Evolutionary conservation across 2,329 filamentous ascomycete species (phyloP), one percentile per base, ranked within the genome.

Genomic region (Lachnellula cervina): DNA sequence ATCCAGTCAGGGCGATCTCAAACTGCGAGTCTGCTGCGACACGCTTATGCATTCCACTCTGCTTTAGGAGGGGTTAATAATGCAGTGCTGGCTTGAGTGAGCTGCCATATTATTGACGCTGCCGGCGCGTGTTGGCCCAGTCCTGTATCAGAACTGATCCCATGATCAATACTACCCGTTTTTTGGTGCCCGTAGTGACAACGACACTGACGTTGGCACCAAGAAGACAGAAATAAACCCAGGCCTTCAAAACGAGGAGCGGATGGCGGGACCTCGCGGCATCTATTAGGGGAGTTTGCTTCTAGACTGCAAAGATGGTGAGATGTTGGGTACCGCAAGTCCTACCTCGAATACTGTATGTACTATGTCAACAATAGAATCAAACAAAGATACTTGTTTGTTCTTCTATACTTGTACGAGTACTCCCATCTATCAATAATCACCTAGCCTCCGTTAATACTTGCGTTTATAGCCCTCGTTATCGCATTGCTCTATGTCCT

Each of bases 41-140:
- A 58, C 59, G 58, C 59, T 61, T 61, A 63, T 63, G 61, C 62
- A 59, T 55, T 61, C 52, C 44, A 45, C 25, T 57, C 59, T 60
- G 55, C 43, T 55, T 62, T 54, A 34, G 61, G 61, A 56, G 61
- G 61, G 55, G 44, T 51, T 37, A 46, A 17, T n/a, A 56, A 52
- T 62, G 57, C 59, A 62, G 58, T 59, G 56, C 51, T 59, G 59
- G 54, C 51, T 17, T 52, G 38, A 57, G 58, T 48, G 44, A 53
- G 23, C 49, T 37, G 38, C 52, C 55, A 44, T 56, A 51, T 42
- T 44, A 21, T 44, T 44, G 49, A 51, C 48, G 35, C 28, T 23
- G 43, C 49, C 43, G 54, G 46, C 48, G 59, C 55, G 50, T 58
- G 49, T 34, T 50, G 44, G 54, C 49, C 49, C 47, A 58, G 28